phyloP scores from a whole-genome alignment of 208 protist genomes.

The Crithidia acanthocephali region DNA sequence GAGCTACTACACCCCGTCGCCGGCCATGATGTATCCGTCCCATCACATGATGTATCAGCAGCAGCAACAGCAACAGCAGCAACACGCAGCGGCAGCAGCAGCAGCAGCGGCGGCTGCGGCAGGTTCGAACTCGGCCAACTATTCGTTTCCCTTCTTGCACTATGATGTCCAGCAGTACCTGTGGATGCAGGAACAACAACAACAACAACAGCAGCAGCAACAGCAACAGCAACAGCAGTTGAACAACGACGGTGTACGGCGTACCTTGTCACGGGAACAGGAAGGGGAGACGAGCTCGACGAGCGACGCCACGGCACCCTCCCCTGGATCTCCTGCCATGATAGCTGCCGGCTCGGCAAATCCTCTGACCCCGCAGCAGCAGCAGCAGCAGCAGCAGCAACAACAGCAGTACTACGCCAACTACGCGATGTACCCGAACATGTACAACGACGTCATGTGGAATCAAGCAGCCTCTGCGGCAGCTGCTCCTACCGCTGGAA shows the following conservation, averaged over 20 bases:
- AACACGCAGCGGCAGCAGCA: slow-evolving; percentile 1
- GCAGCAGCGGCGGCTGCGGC: neutral
- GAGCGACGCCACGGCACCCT: neutral
- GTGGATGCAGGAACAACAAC: slow-evolving; percentile 31
- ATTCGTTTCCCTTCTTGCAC: slow-evolving; percentile 19
- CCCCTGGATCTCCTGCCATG: neutral
- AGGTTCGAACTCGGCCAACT: slow-evolving; percentile 7
- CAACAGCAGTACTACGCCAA: slow-evolving; percentile 21
- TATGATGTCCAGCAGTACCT: slow-evolving; percentile 36
- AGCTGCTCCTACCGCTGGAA: neutral
- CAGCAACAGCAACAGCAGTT: slow-evolving; percentile 23
- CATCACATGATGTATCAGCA: slow-evolving; percentile 10
- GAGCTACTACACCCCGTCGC: neutral
- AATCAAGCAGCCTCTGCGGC: neutral
- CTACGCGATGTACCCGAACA: slow-evolving; percentile 20
- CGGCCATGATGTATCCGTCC: neutral
- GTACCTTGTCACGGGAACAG: neutral
- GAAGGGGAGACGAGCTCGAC: neutral
- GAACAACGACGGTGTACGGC: neutral
- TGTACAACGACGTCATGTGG: slow-evolving; percentile 8
- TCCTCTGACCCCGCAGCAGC: neutral
- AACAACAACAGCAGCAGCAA: slow-evolving; percentile 35
- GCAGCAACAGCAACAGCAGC: too few relatives aligned
- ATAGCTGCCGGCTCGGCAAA: neutral
- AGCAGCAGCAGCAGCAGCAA: slow-evolving; percentile 31